Percentiles rank a stretch among this genome's conserved stretches.
These are phyloP conservation scores for Pichia californica DNA, from an alignment of 805 yeast species.

Conservation along the genomic window DNA sequence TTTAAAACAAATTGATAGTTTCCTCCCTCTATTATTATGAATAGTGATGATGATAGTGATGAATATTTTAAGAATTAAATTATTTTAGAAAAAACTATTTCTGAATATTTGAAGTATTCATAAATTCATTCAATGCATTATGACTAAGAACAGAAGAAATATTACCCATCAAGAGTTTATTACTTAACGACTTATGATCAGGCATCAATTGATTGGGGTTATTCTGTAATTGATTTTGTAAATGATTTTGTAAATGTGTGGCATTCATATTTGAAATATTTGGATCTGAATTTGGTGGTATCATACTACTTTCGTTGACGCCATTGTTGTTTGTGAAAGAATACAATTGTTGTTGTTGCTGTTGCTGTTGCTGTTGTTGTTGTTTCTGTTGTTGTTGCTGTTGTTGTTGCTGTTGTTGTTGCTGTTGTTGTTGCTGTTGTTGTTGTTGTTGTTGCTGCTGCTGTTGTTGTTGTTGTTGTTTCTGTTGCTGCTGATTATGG, in stretches of 20 bases:
- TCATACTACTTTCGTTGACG: constrained; percentile 10
- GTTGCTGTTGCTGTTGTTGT: no score
- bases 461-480: no score
- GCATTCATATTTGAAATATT: background rate
- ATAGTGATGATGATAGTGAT: no score
- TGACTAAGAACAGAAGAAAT: constrained; percentile 61
- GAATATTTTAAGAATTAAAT: no score
- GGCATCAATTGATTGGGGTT: constrained; percentile 6
- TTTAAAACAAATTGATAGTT: no score
- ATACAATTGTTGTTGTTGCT: constrained; percentile 14
- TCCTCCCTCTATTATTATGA: no score
- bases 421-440: no score
- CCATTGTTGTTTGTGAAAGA: constrained; percentile 11
- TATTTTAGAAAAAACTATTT: constrained; percentile 4
- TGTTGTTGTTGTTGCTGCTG: no score
- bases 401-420: no score
- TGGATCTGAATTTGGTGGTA: constrained; percentile 3
- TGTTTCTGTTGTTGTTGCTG: no score
- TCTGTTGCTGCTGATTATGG: no score
- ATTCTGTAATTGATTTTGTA: background rate
- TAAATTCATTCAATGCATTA: constrained; percentile 47
- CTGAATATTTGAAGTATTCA: constrained; percentile 23
- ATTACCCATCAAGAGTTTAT: constrained; percentile 54
- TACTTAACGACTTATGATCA: constrained; percentile 26
- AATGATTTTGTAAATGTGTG: background rate